Percentiles rank a stretch among this genome's conserved stretches.
Conservation (phyloP, 1,284 basidiomycete species). For the Trametes sp. region DNA sequence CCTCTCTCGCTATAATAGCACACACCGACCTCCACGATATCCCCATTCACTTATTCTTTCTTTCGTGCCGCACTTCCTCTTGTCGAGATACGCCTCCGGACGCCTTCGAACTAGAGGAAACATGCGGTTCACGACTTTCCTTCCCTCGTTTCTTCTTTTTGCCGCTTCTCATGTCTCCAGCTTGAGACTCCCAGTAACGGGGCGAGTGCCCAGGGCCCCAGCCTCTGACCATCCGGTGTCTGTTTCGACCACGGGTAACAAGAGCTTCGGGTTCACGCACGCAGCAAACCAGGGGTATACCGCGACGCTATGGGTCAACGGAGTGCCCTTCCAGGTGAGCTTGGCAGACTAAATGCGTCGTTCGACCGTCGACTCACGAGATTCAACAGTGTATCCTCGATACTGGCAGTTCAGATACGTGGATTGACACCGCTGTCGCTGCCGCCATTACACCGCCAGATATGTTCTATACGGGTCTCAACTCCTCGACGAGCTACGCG, state of each 20-base stretch:
- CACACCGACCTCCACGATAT: too few relatives aligned
- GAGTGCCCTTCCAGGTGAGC: conserved; percentile 5
- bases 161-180: background rate
- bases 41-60: background rate
- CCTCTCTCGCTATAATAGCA: too few relatives aligned
- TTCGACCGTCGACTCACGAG: background rate
- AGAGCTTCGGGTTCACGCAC: conserved; percentile 4
- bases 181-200: background rate
- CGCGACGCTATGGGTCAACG: conserved; percentile 2
- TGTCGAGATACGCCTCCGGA: background rate
- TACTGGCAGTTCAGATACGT: conserved; percentile 7
- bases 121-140: background rate
- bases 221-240: background rate
- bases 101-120: background rate
- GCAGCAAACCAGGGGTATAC: background rate
- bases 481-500: background rate
- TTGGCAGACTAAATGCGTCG: too few relatives aligned
- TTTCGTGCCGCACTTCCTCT: background rate
- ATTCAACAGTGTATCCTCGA: conserved; percentile 1
- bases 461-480: background rate
- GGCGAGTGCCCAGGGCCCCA: background rate
- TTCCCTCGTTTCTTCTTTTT: background rate
- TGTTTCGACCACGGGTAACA: background rate
- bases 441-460: background rate
- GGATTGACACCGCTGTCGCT: background rate